Percentiles rank a stretch among this genome's conserved stretches.
Evolutionary conservation across 176 grass and related monocot genomes (phyloP).

Genomic region (Melocanna baccifera): DNA sequence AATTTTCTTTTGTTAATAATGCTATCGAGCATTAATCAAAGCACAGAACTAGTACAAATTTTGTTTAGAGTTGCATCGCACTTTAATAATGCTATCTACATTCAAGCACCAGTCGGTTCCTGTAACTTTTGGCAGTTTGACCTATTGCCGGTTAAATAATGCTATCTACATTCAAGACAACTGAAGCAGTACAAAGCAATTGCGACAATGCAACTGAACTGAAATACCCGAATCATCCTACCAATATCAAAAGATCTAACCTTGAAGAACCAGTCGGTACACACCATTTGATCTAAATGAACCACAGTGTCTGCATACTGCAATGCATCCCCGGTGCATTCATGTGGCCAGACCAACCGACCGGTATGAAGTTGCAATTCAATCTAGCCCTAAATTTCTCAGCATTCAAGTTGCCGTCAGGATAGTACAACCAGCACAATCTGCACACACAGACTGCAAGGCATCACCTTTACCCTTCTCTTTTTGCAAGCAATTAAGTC

Average conservation of each 20-base stretch:
- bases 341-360: slow-evolving; percentile 37
- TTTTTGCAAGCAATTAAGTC: slow-evolving; percentile 7
- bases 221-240: background rate
- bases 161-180: background rate
- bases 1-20: background rate
- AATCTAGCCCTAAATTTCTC: slow-evolving; percentile 38
- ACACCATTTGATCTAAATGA: background rate
- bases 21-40: background rate
- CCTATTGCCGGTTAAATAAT: background rate
- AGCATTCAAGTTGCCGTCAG: slow-evolving; percentile 42
- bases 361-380: slow-evolving; percentile 30
- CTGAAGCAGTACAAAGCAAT: background rate
- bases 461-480: slow-evolving; percentile 5
- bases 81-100: too few relatives aligned
- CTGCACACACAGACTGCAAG: background rate
- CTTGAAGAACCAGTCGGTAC: background rate
- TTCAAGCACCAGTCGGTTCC: background rate
- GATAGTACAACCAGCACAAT: slow-evolving; percentile 16
- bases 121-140: background rate
- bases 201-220: background rate
- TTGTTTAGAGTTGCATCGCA: background rate
- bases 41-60: background rate
- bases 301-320: background rate
- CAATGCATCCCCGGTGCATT: slow-evolving; percentile 27
- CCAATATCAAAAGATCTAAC: background rate